Evolutionary conservation across 2,329 filamentous ascomycete genomes (phyloP), one percentile per base, ranked within the genome.

Genomic region (Aschersonia sp.): DNA sequence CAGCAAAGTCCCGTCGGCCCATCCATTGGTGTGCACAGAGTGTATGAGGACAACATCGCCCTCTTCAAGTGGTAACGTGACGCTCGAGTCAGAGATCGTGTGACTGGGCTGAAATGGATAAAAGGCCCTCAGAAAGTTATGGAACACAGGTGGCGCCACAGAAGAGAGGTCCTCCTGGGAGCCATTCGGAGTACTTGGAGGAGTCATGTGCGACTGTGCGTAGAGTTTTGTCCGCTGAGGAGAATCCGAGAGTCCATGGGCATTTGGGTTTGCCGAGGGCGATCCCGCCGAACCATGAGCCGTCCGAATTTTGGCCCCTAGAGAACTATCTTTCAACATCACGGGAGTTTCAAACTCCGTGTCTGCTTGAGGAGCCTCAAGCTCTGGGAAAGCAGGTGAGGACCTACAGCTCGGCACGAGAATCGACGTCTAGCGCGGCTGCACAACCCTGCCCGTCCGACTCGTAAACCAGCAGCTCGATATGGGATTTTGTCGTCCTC

Each of bases 1-100:
- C 51, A 98, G 68, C 41, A 96, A 71, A 1, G 92, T 98, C 46
- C 92, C 92, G 63, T 98, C 92, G 33, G 92, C 92, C 92, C 92
- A 98, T 56, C 92, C 92, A 68, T 97, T 98, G 51, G 87, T 92
- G 65, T 98, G 92, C 55, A 97, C 86, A 4, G 92, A 96, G 64
- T 98, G 92, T 29, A 98, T 85, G 49, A 98, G 68, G 47, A 98
- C 83, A 45, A 98, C 79, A 59, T 98, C 92, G 50, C 92, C 92
- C 60, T 92, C 83, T 55, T 86, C 85, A 49, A 98, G 75, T 29
- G 88, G 85, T 9, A 96, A 72, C 9, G 90, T 97, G 48, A 97
- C 85, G 8, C 87, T 92, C 9, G 85, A 83, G 49, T 89, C 85
- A n/a, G 79, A 79, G 51, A 87, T 78, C 42, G 84, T 76, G 57